phyloP scores from a whole-genome alignment of 768 basidiomycete genomes.

The Saitozyma podzolica region DNA sequence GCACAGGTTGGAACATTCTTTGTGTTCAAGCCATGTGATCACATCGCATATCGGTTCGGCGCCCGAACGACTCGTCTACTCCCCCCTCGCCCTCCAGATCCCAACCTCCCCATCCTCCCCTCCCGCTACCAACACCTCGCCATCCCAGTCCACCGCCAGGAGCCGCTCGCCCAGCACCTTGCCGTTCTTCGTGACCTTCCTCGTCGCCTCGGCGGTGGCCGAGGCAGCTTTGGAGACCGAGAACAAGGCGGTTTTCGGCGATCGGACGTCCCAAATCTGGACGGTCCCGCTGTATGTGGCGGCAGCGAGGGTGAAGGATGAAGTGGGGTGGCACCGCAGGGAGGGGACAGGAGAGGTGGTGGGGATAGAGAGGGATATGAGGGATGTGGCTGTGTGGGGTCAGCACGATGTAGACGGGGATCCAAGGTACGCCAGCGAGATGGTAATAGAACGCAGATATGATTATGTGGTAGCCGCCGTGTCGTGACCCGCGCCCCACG shows the following conservation, averaged over 20 bases:
- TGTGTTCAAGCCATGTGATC: no score
- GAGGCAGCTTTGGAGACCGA: conserved; percentile 46
- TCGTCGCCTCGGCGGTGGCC: conserved; percentile 13
- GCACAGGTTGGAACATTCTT: no score
- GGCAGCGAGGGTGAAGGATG: conserved; percentile 51
- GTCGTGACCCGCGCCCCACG: neutral
- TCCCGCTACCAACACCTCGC: conserved; percentile 54
- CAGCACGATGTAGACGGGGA: conserved; percentile 1
- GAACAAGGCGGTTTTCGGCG: conserved; percentile 55
- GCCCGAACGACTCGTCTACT: conserved; percentile 18
- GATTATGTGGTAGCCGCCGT: neutral
- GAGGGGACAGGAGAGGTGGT: conserved; percentile 53
- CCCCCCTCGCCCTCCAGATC: conserved; percentile 49
- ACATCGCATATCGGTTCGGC: no score
- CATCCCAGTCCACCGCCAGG: conserved; percentile 55
- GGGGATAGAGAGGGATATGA: conserved; percentile 53
- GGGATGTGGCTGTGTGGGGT: conserved; percentile 42
- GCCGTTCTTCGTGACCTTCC: conserved; percentile 43
- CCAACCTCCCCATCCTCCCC: conserved; percentile 55
- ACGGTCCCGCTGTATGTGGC: conserved; percentile 54
- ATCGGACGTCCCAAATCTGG: conserved; percentile 56
- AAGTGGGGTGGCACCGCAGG: conserved; percentile 54
- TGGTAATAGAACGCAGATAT: no score
- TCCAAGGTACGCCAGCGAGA: no score
- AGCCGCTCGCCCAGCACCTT: conserved; percentile 53